These are phyloP conservation scores for Colletotrichum caudatum DNA, from an alignment of 2,329 filamentous ascomycete species.

Conservation along the genomic window DNA sequence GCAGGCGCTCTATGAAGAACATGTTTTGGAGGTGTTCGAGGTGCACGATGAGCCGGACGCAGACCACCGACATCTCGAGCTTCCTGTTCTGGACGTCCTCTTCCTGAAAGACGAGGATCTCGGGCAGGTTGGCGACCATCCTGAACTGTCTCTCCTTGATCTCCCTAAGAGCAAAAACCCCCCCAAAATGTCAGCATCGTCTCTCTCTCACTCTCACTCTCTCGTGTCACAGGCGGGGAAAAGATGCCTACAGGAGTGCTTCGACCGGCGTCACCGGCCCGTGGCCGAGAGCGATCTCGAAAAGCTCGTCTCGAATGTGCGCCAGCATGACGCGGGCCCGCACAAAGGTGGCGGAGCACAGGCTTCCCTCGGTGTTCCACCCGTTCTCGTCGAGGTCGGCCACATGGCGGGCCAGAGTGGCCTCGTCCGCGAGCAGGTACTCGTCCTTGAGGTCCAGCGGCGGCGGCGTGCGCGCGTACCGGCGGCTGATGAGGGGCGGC, in stretches of 20 bases:
- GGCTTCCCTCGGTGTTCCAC: conserved; percentile 51
- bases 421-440: conserved; percentile 50
- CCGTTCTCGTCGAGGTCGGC: conserved; percentile 51
- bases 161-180: conserved; percentile 45
- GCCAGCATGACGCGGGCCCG: conserved; percentile 46
- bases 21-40: conserved; percentile 67
- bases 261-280: conserved; percentile 52
- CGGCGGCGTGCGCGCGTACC: conserved; percentile 53
- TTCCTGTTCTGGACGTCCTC: conserved; percentile 52
- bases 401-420: conserved; percentile 45
- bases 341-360: conserved; percentile 49
- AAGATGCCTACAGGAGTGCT: conserved; percentile 49
- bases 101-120: conserved; percentile 54
- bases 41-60: conserved; percentile 59
- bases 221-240: neutral
- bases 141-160: conserved; percentile 52
- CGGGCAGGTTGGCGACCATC: conserved; percentile 52
- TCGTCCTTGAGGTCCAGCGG: conserved; percentile 55
- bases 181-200: neutral
- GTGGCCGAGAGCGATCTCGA: conserved; percentile 48
- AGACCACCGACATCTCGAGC: conserved; percentile 50
- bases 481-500: conserved; percentile 53
- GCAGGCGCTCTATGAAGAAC: conserved; percentile 69
- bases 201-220: neutral
- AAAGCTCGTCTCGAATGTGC: conserved; percentile 46